phyloP scores from a whole-genome alignment of 2,329 filamentous ascomycete genomes.

The Verticillium alfalfae region DNA sequence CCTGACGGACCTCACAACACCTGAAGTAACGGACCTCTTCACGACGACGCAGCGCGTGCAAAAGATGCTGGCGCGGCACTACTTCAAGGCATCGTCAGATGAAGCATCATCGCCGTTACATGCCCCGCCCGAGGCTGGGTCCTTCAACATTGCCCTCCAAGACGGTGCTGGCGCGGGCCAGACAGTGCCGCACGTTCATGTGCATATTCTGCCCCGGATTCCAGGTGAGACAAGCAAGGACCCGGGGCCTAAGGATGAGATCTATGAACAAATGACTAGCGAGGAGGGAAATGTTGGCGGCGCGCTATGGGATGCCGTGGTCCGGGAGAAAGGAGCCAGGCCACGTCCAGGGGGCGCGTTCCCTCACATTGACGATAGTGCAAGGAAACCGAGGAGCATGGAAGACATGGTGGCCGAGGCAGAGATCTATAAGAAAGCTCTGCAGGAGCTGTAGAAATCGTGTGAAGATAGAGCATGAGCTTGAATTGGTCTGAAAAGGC shows the following conservation, averaged over 20 bases:
- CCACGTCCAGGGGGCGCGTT: slow-evolving; percentile 53
- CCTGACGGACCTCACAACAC: slow-evolving; percentile 65
- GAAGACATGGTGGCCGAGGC: slow-evolving; percentile 81
- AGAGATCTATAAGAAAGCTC: slow-evolving; percentile 50
- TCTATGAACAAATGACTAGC: slow-evolving; percentile 78
- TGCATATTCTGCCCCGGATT: slow-evolving; percentile 78
- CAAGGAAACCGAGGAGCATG: slow-evolving; percentile 59
- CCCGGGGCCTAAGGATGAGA: slow-evolving; percentile 54
- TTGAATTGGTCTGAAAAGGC: neutral
- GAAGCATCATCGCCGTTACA: slow-evolving; percentile 17
- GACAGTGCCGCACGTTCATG: slow-evolving; percentile 89
- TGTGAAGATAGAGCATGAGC: neutral
- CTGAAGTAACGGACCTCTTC: slow-evolving; percentile 79
- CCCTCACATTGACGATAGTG: slow-evolving; percentile 65
- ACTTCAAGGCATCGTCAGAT: slow-evolving; percentile 31
- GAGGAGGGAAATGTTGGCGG: slow-evolving; percentile 80
- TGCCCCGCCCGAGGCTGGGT: slow-evolving; percentile 51
- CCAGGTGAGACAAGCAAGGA: slow-evolving; percentile 44
- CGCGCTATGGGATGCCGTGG: slow-evolving; percentile 52
- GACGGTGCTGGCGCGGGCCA: slow-evolving; percentile 88
- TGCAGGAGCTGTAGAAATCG: slow-evolving; percentile 23
- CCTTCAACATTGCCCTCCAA: slow-evolving; percentile 92
- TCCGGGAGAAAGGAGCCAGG: slow-evolving; percentile 21
- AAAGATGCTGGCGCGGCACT: slow-evolving; percentile 60
- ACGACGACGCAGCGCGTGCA: slow-evolving; percentile 78